Evolutionary conservation across 805 yeast species (phyloP), one percentile per base, ranked within the genome.

Genomic region (Kuraishia capsulata): DNA sequence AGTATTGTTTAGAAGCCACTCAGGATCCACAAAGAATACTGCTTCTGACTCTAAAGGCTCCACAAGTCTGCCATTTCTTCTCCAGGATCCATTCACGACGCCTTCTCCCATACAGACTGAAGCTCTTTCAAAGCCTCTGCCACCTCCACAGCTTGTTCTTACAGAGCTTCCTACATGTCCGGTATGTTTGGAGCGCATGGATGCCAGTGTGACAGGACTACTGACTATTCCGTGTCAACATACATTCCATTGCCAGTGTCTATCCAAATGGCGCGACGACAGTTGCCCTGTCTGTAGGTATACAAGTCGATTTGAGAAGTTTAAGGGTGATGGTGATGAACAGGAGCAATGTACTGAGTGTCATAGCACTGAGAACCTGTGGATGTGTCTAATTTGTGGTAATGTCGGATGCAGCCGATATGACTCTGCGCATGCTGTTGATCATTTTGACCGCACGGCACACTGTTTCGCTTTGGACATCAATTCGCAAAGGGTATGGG

Each of bases 391-490:
- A 20, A 73, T 89, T 2, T 88, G 97, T 60, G 96, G 97, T 0
- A 79, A 83, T 52, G 66, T 87, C n/a, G 96, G 96, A 0, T 88
- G 97, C 61, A 90, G 94, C 30, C 61, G 97, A 43, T 88, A 88
- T 55, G 84, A 86, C 37, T 73, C 73, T 24, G 88, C 82, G 37
- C 97, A 88, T 62, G 94, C 96, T 0, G 75, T 86, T 37, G 75
- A 80, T 43, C 97, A 88, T 57, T 89, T 74, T 54, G 74, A 78
- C 14, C 65, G 66, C 8, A 81, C 95, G 0, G 78, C 81, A 4
- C 97, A 88, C 56, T 84, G 95, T 49, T 88, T 85, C 61, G 83
- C 96, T 0, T 87, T 88, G 95, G 96, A 88, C 51, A 64, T 85
- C 34, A 59, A 67, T 9, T 75, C 94, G 0, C 92, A 88, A 43